These are phyloP conservation scores for Thalassia testudinum DNA, from an alignment of 116 monocot genomes.

Conservation along the genomic window DNA sequence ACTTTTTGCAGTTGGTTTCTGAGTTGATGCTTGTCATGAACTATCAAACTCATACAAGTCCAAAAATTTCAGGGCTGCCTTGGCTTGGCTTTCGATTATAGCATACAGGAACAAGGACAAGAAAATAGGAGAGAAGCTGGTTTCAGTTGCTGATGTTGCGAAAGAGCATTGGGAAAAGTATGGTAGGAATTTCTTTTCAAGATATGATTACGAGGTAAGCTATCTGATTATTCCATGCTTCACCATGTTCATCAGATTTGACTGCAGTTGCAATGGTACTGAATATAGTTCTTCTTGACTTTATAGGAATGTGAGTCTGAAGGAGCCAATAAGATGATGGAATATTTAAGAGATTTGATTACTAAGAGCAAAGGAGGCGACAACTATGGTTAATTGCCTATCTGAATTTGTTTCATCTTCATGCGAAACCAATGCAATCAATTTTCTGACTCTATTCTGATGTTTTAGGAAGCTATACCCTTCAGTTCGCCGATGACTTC, in stretches of 20 bases:
- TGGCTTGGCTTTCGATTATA: constrained; percentile 98
- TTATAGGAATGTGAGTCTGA: constrained; percentile 83
- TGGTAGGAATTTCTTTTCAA: constrained; percentile 93
- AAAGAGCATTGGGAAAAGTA: constrained; percentile 90
- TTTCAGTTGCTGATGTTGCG: constrained; percentile 80
- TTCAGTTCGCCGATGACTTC: constrained; percentile 87
- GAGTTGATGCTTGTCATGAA: too few relatives aligned
- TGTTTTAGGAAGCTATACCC: constrained; percentile 62
- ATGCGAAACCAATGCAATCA: too few relatives aligned
- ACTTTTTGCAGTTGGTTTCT: too few relatives aligned
- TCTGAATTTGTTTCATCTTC: too few relatives aligned
- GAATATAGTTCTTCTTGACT: not conserved
- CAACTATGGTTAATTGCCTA: constrained; percentile 31
- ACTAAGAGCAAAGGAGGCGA: constrained; percentile 50
- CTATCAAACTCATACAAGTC: too few relatives aligned
- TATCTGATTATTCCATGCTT: too few relatives aligned
- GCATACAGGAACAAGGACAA: constrained; percentile 78
- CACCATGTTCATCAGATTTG: too few relatives aligned
- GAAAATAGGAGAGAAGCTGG: constrained; percentile 66
- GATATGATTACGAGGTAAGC: constrained; percentile 96
- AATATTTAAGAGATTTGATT: constrained; percentile 58
- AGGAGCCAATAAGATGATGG: constrained; percentile 75
- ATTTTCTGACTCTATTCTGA: not conserved
- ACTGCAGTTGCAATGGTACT: too few relatives aligned
- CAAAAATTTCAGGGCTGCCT: constrained; percentile 65